These are phyloP conservation scores for Melanomma pulvis-pyrius DNA, from an alignment of 495 filamentous ascomycete genomes.

Conservation along the genomic window DNA sequence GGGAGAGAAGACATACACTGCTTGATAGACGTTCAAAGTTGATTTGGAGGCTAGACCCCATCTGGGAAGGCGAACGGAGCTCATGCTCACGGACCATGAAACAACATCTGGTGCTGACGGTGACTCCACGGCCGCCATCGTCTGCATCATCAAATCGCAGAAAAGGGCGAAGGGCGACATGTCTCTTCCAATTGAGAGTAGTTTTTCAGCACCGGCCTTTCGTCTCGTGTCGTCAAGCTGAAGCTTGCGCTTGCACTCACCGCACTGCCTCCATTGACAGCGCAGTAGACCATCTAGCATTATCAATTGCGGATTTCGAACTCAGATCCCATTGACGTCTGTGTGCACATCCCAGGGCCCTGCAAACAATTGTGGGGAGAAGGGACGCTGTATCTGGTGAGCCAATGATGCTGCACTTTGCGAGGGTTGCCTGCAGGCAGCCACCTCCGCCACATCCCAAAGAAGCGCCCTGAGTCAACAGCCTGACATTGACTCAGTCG, in stretches of 20 bases:
- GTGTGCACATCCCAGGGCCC: background rate
- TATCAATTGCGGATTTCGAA: background rate
- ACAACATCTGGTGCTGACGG: background rate
- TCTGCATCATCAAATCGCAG: background rate
- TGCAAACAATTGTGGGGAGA: background rate
- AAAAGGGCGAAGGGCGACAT: background rate
- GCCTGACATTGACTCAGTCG: conserved; percentile 6
- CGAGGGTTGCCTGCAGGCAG: conserved; percentile 15
- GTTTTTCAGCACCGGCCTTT: background rate
- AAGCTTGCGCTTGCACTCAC: background rate
- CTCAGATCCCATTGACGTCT: background rate
- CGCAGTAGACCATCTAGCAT: conserved; percentile 1
- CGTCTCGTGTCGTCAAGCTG: background rate
- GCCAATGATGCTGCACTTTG: background rate
- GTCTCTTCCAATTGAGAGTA: background rate
- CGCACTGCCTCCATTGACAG: background rate
- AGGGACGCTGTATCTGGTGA: background rate
- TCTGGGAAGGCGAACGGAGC: background rate
- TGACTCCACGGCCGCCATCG: background rate
- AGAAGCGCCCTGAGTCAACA: conserved; percentile 9
- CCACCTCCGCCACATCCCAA: background rate
- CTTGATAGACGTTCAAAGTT: background rate
- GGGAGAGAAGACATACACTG: background rate
- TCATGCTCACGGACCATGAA: background rate
- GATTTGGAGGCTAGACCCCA: background rate